Evolutionary conservation across 2,329 filamentous ascomycete species (phyloP), one percentile per base, ranked within the genome.

Genomic region (Colletotrichum scovillei): DNA sequence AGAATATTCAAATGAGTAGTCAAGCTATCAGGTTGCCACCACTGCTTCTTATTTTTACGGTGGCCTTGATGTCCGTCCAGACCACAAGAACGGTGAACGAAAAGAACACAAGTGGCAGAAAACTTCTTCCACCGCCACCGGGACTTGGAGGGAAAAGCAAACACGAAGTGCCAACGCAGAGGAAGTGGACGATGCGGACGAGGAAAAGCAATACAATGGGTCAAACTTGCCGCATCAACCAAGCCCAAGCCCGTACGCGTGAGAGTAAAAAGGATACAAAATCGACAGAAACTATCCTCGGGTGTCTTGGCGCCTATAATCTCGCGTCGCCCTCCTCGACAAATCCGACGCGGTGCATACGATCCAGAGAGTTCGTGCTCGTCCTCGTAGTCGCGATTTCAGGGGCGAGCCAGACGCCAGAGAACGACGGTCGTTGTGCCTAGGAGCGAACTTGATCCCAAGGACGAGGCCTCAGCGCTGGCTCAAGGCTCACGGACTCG

Each of bases 101-200:
- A 60, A 62, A 14, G 60, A 46, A 30, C 64, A 59, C 35, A 62
- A 70, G 53, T 49, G 42, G 19, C 63, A 46, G 22, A 55, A 73
- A 42, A 28, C 46, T 12, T 60, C n/a, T 32, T 42, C 60, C 30
- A 22, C 24, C 52, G 46, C 59, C 57, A 30, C 30, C 49, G 35
- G 49, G 67, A 57, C 32, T 66, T 28, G 26, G n/a, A 42, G 35
- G 11, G 28, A 30, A 58, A 73, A 71, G 67, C 30, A 62, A 66
- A 19, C 56, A 66, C 19, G 55, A 49, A 49, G 22, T 14, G 14
- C 26, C 53, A 59, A 30, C 26, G 11, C 53, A 49, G 46, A n/a
- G 55, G 1, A 60, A 65, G 38, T 35, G 22, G 24, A 46, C 30
- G 30, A 52, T 60, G 19, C 52, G 38, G 30, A 24, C 28, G 14